Conservation (phyloP, 2,329 filamentous ascomycete species). For the Sporothrix dimorphospora region DNA sequence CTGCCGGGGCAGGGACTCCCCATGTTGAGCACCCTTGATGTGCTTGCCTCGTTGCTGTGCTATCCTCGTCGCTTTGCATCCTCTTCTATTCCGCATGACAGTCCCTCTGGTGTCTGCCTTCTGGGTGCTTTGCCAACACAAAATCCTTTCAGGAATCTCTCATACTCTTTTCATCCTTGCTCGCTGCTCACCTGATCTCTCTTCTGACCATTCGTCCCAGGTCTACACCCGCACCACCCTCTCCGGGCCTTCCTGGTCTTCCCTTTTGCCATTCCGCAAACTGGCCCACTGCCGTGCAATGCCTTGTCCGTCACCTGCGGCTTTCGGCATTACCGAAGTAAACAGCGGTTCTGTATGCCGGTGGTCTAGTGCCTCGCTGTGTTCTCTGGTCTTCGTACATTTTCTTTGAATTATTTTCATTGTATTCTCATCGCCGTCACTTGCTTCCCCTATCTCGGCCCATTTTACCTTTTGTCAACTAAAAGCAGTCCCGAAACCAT, state of each 20-base stretch:
- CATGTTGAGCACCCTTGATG: background rate
- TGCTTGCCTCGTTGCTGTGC: background rate
- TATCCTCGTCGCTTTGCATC: background rate
- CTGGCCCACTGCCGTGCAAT: background rate
- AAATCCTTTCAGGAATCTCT: background rate
- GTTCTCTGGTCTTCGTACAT: background rate
- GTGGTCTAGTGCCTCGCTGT: background rate
- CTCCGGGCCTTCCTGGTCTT: background rate
- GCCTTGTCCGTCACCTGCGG: background rate
- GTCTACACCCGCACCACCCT: background rate
- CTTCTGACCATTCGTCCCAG: background rate
- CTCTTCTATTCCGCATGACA: background rate
- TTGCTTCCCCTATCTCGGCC: too few relatives aligned
- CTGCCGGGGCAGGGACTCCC: background rate
- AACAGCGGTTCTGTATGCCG: background rate
- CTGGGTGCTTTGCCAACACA: background rate
- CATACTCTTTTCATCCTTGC: background rate
- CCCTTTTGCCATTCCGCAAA: background rate
- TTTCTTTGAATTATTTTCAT: too few relatives aligned
- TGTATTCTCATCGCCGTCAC: too few relatives aligned
- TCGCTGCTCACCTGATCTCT: background rate
- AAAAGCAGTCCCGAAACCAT: too few relatives aligned
- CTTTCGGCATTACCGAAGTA: background rate
- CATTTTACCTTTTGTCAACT: too few relatives aligned
- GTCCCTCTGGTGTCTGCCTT: background rate